Evolutionary conservation across 495 filamentous ascomycete species (phyloP), one percentile per base, ranked within the genome.

Genomic region (Glarea lozoyensis): DNA sequence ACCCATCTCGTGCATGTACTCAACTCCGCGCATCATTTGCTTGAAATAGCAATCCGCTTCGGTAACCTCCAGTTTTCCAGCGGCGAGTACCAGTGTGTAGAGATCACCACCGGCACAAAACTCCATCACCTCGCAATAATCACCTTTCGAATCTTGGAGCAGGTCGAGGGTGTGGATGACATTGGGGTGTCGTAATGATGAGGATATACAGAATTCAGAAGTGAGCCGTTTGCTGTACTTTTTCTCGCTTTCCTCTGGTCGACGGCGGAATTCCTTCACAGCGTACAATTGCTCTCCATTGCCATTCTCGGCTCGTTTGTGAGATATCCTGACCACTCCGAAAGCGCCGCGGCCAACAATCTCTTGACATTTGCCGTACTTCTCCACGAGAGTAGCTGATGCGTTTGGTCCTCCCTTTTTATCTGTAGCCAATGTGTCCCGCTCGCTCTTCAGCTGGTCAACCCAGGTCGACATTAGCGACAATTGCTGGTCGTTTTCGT

Each of bases 1-100:
- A 17, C 92, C 92, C 92, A 99, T 99, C 56, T 97, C 92, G 62
- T 99, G 92, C 77, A 99, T 87, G 62, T 99, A 99, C 61, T 97
- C 89, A 32, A 99, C 93, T 22, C 93, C 92, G 37, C 93, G 88
- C 93, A 99, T 97, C 53, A 99, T 76, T 62, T 99, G 92, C 67
- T 97, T 94, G 73, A 99, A 99, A 61, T 88, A 94, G 66, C 92
- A 99, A 63, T 99, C 92, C 20, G 92, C 92, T 61, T 99, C 92
- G 30, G 73, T 61, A 43, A 94, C 89, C 54, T 97, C 92, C 36
- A 99, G 75, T 58, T 94, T 94, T 20, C 87, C 88, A 17, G 90
- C 87, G 10, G 90, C 78, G 34, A 99, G 79, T 18, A 97, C 83
- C 16, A 99, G 72, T 0, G 88, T 94, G 64, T 99, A 99, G 16